These are phyloP conservation scores for Rhizophora mangle DNA, from an alignment of 345 rosid genomes.

Conservation along the genomic window DNA sequence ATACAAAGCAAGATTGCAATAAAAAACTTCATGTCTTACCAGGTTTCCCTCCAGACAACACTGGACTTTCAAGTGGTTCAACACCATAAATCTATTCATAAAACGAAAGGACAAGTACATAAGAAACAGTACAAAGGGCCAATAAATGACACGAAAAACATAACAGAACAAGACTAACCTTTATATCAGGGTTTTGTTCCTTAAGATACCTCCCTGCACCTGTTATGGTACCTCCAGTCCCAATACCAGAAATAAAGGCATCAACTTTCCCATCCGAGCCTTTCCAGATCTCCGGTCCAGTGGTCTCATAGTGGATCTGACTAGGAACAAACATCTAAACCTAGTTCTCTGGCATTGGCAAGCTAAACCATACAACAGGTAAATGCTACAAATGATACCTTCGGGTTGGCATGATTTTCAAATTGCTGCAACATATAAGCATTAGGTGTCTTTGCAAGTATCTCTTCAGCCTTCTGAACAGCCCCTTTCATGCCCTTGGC, in stretches of 20 bases:
- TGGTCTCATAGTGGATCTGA: slow-evolving; percentile 65
- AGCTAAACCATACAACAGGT: slow-evolving; percentile 2
- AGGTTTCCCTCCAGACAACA: slow-evolving; percentile 33
- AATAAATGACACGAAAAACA: neutral
- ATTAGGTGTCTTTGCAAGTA: slow-evolving; percentile 54
- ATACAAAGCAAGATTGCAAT: neutral
- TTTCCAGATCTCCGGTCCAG: slow-evolving; percentile 68
- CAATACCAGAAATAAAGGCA: slow-evolving; percentile 59
- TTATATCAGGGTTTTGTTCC: slow-evolving; percentile 63
- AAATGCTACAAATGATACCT: slow-evolving; percentile 40
- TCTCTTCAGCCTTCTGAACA: slow-evolving; percentile 67
- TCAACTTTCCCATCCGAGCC: slow-evolving; percentile 58
- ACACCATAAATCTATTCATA: slow-evolving; percentile 24
- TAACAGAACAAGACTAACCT: slow-evolving; percentile 36
- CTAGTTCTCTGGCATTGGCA: slow-evolving; percentile 1
- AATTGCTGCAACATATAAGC: slow-evolving; percentile 63
- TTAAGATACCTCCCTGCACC: slow-evolving; percentile 58
- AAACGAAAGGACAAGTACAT: slow-evolving; percentile 2
- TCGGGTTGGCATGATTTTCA: slow-evolving; percentile 69
- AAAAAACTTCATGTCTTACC: slow-evolving; percentile 20
- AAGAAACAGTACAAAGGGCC: neutral
- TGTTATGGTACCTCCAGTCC: slow-evolving; percentile 66
- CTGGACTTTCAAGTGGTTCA: slow-evolving; percentile 35
- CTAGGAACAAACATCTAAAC: slow-evolving; percentile 1
- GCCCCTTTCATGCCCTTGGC: slow-evolving; percentile 71